Conservation (phyloP, 208 protist species). For the Giardia duodenalis region DNA sequence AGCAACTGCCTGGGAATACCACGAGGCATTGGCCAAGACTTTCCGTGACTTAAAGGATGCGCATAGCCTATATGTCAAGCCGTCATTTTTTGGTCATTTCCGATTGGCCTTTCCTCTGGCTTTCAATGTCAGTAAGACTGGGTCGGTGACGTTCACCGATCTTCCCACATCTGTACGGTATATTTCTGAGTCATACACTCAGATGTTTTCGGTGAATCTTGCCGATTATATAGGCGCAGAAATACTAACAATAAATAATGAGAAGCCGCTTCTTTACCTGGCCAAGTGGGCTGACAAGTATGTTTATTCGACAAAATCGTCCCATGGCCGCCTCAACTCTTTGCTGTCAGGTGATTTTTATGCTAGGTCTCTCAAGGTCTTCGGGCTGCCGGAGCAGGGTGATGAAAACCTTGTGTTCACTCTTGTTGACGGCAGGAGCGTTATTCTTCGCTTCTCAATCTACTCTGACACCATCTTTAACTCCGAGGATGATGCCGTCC, state of each 20-base stretch:
- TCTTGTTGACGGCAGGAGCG: background rate
- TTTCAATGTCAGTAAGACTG: background rate
- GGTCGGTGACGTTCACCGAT: background rate
- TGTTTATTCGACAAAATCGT: background rate
- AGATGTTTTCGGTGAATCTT: background rate
- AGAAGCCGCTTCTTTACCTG: background rate
- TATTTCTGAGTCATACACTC: background rate
- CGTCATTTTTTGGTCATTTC: background rate
- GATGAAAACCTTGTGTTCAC: background rate
- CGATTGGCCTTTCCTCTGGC: background rate
- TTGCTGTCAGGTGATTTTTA: background rate
- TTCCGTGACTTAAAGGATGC: slow-evolving; percentile 21
- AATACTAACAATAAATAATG: slow-evolving; percentile 19
- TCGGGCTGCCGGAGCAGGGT: background rate
- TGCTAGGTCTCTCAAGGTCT: background rate
- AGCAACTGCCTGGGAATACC: background rate
- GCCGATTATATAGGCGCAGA: too few species aligned
- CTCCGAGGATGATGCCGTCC: background rate
- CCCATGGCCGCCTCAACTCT: slow-evolving; percentile 13
- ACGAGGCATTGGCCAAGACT: background rate
- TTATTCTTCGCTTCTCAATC: background rate
- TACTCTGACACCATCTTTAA: background rate
- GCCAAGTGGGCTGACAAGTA: background rate
- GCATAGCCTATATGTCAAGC: slow-evolving; percentile 15
- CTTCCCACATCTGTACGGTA: too few species aligned